phyloP scores from a whole-genome alignment of 2,329 filamentous ascomycete species.

The Pochonia chlamydosporia region DNA sequence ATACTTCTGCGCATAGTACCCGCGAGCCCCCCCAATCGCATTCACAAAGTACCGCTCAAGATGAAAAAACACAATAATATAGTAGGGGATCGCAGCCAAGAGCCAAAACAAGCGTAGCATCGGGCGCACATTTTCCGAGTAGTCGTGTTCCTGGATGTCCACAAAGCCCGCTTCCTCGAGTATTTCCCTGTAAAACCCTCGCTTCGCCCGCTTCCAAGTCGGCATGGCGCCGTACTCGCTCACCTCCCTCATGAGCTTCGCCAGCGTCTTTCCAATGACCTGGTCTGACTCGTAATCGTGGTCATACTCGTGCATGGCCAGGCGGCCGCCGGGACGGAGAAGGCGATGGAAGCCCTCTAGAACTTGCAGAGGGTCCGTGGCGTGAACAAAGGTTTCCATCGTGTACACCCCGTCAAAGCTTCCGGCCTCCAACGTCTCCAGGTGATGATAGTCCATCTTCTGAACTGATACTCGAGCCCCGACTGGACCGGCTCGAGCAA shows the following conservation, averaged over 20 bases:
- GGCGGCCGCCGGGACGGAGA: conserved; percentile 38
- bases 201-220: conserved; percentile 30
- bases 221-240: conserved; percentile 41
- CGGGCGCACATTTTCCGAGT: conserved; percentile 39
- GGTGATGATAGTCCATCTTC: conserved; percentile 45
- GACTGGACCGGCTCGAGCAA: conserved; percentile 25
- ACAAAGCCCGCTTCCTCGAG: conserved; percentile 38
- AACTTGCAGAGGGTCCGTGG: conserved; percentile 38
- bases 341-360: conserved; percentile 40
- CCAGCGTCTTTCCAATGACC: conserved; percentile 19
- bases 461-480: conserved; percentile 29
- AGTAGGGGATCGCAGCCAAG: conserved; percentile 39
- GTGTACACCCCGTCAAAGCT: conserved; percentile 48
- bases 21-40: conserved; percentile 7
- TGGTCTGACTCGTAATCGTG: conserved; percentile 26
- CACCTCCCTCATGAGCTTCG: conserved; percentile 27
- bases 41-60: conserved; percentile 43
- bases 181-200: conserved; percentile 33
- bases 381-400: conserved; percentile 51
- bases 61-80: conserved; percentile 34
- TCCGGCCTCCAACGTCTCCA: conserved; percentile 30
- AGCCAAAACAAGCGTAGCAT: conserved; percentile 42
- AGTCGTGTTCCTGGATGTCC: conserved; percentile 37
- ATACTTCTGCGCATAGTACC: conserved; percentile 10
- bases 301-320: conserved; percentile 43